Evolutionary conservation across 2,329 filamentous ascomycete species (phyloP), one percentile per base, ranked within the genome.

Genomic region (Diaporthe sp.): DNA sequence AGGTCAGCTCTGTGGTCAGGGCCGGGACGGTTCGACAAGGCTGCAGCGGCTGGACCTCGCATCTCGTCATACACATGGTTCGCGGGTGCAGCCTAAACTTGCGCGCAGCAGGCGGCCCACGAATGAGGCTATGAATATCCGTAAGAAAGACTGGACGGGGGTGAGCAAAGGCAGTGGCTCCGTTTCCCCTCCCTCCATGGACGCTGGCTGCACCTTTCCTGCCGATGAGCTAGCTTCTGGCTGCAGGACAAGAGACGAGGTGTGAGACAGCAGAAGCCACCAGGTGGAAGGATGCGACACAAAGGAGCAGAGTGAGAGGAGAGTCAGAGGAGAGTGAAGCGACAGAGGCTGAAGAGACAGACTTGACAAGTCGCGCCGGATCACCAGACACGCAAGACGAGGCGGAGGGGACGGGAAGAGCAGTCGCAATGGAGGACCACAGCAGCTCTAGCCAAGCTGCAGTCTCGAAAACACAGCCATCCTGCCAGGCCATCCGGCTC

Each of bases 31-130:
- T 34, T 58, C 44, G 68, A 65, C 73, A 73, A 76, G 75, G 73
- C 75, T 76, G 73, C 73, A 75, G 71, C 53, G 68, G 46, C 73
- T 72, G 68, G 67, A 17, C 68, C 68, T 65, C 71, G 37, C 71
- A 53, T 57, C 68, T 71, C 31, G 75, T 76, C 75, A 37, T 71
- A 72, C 73, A 15, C 73, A 13, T 72, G 42, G 13, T 34, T 61
- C 25, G 71, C 58, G 49, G n/a, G 55, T 55, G 46, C 58, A 73
- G 71, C 58, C 71, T 73, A 73, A 19, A 44, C 51, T 46, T 73
- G 58, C 37, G 49, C 46, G 55, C 71, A 67, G 51, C 37, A 10
- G 44, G 71, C 51, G 49, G 49, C 71, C 49, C 49, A 61, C 19
- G 37, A 65, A 34, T 55, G 58, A 65, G 71, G 58, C 71, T 65